Evolutionary conservation across 148 eudicot species (phyloP), one percentile per base, ranked within the genome.

Genomic region (Simmondsia chinensis): DNA sequence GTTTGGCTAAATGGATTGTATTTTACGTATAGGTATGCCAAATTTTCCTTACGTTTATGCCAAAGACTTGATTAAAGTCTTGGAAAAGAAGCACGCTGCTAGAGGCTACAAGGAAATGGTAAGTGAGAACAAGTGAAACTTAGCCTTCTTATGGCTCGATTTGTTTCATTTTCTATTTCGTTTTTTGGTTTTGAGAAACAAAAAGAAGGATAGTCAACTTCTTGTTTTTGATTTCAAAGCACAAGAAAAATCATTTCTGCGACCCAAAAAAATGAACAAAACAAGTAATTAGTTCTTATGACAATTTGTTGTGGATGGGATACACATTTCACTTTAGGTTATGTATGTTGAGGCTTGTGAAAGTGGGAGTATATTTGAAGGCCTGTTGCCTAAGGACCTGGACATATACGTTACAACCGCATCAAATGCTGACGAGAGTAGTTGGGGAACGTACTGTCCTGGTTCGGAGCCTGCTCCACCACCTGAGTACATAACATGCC

Each of bases 361-460:
- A 40, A 66, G 72, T 50, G 77, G 77, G 1, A 72, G 77, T 34
- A 35, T 72, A 7, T 72, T 72, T 9, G 77, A 66, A 33, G 77
- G 73, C n/a, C 32, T 72, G 46, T 57, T 72, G 72, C 73, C 73
- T 6, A 65, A 72, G 33, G 69, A 72, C 53, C 48, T 72, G 5
- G 28, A 54, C 31, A 59, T 72, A 24, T 66, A 66, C 36, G 77
- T 72, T 18, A 72, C 77, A 2, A 72, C 77, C 8, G 77, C 77
- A 19, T 66, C 77, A 3, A 72, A 72, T 36, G 73, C 77, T 21
- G 51, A 61, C 11, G 77, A 72, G 47, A 66, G 72, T 15, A 72
- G 77, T 32, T 72, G 66, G 65, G 73, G 73, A 21, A 62, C 69
- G 21, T 72, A 72, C 29, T 66, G 77, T 27, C 73, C 77, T 7